Evolutionary conservation across 345 rosid species (phyloP).

Genomic region (Cardamine resedifolia): DNA sequence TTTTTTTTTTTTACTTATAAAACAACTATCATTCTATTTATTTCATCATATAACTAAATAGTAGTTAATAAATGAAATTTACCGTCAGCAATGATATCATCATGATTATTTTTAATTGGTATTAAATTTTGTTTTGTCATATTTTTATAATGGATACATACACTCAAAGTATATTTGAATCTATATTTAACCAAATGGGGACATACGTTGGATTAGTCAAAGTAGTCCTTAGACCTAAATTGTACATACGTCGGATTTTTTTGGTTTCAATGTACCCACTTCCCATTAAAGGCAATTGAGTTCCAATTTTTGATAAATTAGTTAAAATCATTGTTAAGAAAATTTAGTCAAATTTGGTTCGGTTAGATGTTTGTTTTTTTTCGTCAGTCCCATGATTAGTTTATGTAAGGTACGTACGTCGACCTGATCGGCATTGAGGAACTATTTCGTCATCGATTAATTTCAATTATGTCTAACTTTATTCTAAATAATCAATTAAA

Average conservation of each 20-base stretch:
- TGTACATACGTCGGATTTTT: not conserved
- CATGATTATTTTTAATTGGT: not conserved
- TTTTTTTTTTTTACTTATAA: too few species aligned
- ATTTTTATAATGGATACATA: not conserved
- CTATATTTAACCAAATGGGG: not conserved
- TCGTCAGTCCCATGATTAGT: not conserved
- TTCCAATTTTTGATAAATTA: not conserved
- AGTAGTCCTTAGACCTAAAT: not conserved
- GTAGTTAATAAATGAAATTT: not conserved
- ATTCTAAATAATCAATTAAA: not conserved
- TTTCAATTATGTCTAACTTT: not conserved
- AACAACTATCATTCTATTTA: too few species aligned
- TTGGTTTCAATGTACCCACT: not conserved
- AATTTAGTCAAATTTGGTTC: not conserved
- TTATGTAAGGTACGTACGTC: conserved; percentile 1
- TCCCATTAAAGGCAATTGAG: not conserved
- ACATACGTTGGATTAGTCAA: not conserved
- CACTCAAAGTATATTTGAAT: not conserved
- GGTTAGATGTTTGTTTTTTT: not conserved
- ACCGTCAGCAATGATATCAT: not conserved
- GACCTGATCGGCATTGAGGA: conserved; percentile 1
- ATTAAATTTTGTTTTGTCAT: not conserved
- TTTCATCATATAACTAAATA: too few species aligned
- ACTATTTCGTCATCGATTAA: not conserved
- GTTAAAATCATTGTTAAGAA: not conserved